Evolutionary conservation across 2,329 filamentous ascomycete species (phyloP), one percentile per base, ranked within the genome.

Genomic region (Ascochyta rabiei): DNA sequence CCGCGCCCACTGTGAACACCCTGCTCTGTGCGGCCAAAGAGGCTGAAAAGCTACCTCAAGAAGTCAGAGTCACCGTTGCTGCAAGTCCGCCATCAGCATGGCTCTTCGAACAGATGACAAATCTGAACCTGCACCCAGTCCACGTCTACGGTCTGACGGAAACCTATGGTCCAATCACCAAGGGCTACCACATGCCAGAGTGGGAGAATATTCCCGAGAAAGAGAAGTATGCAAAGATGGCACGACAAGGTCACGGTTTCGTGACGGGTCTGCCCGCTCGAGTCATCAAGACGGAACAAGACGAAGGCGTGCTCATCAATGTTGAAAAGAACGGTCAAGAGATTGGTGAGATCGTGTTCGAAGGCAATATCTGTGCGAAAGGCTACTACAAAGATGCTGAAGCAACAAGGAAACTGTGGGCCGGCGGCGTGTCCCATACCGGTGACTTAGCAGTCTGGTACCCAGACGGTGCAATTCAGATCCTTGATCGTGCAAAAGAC

Each of bases 371-470:
- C 57, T 97, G 93, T 74, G 86, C 89, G 35, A 91, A 89, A 72
- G 93, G 89, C 8, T 99, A 99, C 77, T 95, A 91, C 77, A 96
- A 96, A 72, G 93, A 99, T 72, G 76, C 86, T 0, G 90, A 88
- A 60, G 95, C 93, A 12, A 97, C 93, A 28, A 82, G 82, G 53
- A 95, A 93, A 77, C 79, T 99, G 21, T 98, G 96, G 74, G 87
- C 86, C 0, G 95, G 95, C 6, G 93, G 93, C 3, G 91, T 88
- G 18, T 78, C 92, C 66, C 95, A 96, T 76, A 93, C 89, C 15
- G 95, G 95, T 0, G 95, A 99, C 74, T 76, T 99, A 43, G 95
- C 95, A 0, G 93, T 98, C 0, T 93, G 90, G 89, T 91, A 97
- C 77, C 83, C 89, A 0, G 95, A 98, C 72, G 93, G 93, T 1